Conservation (phyloP, 164 flowering plant species). For the Dillenia suffruticosa region DNA sequence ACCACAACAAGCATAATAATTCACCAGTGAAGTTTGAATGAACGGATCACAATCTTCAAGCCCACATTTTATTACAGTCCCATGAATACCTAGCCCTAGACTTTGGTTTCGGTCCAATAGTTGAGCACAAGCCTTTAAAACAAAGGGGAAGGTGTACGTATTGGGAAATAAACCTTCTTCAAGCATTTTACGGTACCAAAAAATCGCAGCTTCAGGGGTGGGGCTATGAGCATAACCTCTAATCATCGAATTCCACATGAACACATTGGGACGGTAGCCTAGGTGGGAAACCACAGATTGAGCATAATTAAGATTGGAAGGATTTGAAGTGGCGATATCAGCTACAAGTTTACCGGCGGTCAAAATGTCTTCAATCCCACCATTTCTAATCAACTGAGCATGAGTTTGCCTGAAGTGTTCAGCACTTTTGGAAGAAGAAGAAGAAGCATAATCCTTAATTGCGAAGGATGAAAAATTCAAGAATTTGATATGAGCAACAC, state of each 20-base stretch:
- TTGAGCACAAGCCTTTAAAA: slow-evolving; percentile 22
- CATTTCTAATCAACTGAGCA: slow-evolving; percentile 18
- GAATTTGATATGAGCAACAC: too few relatives aligned
- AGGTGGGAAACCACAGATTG: slow-evolving; percentile 12
- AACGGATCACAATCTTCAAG: slow-evolving; percentile 21
- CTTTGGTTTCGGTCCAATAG: slow-evolving; percentile 13
- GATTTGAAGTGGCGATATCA: slow-evolving; percentile 14
- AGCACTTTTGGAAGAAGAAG: slow-evolving; percentile 4
- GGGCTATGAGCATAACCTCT: slow-evolving; percentile 25
- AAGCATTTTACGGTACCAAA: slow-evolving; percentile 12
- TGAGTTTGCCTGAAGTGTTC: slow-evolving; percentile 20
- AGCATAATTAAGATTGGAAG: slow-evolving; percentile 20
- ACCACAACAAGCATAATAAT: slow-evolving; percentile 22
- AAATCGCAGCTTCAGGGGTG: slow-evolving; percentile 11
- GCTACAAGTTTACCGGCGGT: slow-evolving; percentile 20
- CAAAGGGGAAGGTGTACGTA: slow-evolving; percentile 28
- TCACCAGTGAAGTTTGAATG: slow-evolving; percentile 22
- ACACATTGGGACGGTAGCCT: slow-evolving; percentile 13
- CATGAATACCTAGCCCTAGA: slow-evolving; percentile 20
- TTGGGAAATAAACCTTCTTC: slow-evolving; percentile 17
- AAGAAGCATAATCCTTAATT: slow-evolving; percentile 1
- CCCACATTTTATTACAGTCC: slow-evolving; percentile 14
- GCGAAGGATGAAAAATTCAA: slow-evolving; percentile 1
- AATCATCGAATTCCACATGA: slow-evolving; percentile 31
- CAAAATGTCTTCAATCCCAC: slow-evolving; percentile 16